Evolutionary conservation across 805 yeast species (phyloP), one percentile per base, ranked within the genome.

Genomic region (Candida schatavii): DNA sequence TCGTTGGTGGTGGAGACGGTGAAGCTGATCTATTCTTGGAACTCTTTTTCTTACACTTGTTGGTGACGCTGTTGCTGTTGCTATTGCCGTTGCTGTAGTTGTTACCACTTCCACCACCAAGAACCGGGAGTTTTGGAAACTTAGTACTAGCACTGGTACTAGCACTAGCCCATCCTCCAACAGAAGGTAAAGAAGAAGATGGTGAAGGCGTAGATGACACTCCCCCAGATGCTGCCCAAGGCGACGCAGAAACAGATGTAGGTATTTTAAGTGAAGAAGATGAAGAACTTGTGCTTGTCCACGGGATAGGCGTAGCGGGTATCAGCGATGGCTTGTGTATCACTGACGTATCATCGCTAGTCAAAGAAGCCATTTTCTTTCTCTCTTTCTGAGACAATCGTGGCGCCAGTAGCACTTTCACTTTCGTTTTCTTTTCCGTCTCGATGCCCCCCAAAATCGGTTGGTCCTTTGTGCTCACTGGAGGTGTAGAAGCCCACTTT

Each of bases 331-430:
- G 27, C 27, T 23, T 23, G 10, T 11, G 11, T 23, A n/a, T 23
- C 27, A 23, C 10, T 7, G 27, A 23, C 7, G 11, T 23, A 7
- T 23, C 11, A 14, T 34, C 35, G 20, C 30, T 2, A 35, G 37
- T 19, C 31, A n/a, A 15, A 11, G 43, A 19, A 13, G 68, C 66
- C 47, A 68, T 49, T 44, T 65, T 70, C 53, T 74, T 77, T 31
- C 86, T 58, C 47, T 80, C 85, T 51, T 78, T 78, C 47, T 83
- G 87, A 1, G 87, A 80, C 13, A 77, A 51, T 46, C 75, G 74
- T 25, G 61, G 55, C 17, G 65, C 58, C 0, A 74, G 66, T 2
- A 63, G 62, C 17, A 72, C 52, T 40, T 60, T 62, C 2, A 62
- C 53, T 30, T 62, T 70, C 5, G 46, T 40, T 7, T 43, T 37